Evolutionary conservation across 192 early-diverging fungal species (phyloP).

Genomic region (Cetraspora pellucida): DNA sequence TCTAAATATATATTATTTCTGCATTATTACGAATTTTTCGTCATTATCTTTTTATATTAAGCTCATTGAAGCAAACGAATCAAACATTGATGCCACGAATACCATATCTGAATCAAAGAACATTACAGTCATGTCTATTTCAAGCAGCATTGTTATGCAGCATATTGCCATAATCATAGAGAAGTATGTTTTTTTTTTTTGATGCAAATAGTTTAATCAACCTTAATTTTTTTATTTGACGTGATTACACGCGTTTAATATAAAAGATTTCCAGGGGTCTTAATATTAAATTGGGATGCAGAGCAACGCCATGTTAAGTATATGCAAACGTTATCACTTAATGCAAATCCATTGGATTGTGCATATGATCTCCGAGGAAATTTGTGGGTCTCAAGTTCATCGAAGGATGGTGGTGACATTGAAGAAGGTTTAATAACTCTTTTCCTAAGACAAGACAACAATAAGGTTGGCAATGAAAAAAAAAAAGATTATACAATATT

Average conservation of each 20-base stretch:
- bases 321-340: constrained; percentile 38
- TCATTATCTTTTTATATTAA: too few relatives aligned
- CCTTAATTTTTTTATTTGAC: background rate
- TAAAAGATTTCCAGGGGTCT: constrained; percentile 34
- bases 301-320: constrained; percentile 37
- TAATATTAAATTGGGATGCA: constrained; percentile 48
- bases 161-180: constrained; percentile 45
- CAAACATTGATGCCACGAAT: background rate
- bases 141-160: constrained; percentile 40
- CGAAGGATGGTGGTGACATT: background rate
- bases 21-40: too few relatives aligned
- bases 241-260: background rate
- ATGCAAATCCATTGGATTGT: constrained; percentile 39
- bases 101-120: constrained; percentile 24
- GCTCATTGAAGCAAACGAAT: too few relatives aligned
- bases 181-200: constrained; percentile 42
- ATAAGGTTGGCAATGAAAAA: constrained; percentile 10
- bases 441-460: constrained; percentile 35
- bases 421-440: constrained; percentile 23
- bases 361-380: constrained; percentile 53
- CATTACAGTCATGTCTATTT: constrained; percentile 43
- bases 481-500: background rate
- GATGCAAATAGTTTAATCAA: background rate
- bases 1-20: background rate
- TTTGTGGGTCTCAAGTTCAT: constrained; percentile 48